phyloP scores from a whole-genome alignment of 2,329 filamentous ascomycete species.

The Pestalotiopsis sp. region DNA sequence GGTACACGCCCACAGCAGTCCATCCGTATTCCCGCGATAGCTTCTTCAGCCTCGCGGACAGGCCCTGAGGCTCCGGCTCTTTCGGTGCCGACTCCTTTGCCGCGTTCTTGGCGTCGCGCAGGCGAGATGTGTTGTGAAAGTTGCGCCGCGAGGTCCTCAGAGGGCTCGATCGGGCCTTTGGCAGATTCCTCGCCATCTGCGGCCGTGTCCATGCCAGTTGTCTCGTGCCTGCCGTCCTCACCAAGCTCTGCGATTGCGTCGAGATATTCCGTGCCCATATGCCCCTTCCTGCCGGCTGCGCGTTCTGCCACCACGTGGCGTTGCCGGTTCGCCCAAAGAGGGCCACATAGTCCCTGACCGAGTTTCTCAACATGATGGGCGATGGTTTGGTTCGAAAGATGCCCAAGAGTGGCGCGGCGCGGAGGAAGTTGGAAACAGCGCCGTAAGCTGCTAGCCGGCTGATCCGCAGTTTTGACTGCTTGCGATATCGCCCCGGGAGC shows the following conservation, averaged over 20 bases:
- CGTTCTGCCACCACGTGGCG: neutral
- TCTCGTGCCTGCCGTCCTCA: neutral
- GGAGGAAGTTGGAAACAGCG: neutral
- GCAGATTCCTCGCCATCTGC: neutral
- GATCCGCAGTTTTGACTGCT: neutral
- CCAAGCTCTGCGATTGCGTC: neutral
- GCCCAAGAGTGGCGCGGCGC: neutral
- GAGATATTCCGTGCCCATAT: neutral
- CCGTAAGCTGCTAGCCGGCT: neutral
- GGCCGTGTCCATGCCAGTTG: neutral
- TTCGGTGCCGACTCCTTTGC: neutral
- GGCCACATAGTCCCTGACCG: conserved; percentile 3
- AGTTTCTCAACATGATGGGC: conserved; percentile 1
- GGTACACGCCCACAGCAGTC: conserved; percentile 89
- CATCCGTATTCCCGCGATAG: conserved; percentile 93
- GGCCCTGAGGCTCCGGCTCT: conserved; percentile 35
- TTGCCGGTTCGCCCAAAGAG: conserved; percentile 1
- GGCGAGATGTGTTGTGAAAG: conserved; percentile 13
- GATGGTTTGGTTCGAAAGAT: neutral
- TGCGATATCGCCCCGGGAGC: neutral
- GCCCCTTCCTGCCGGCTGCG: neutral
- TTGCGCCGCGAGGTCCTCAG: conserved; percentile 8
- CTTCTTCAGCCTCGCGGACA: conserved; percentile 77
- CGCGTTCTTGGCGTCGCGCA: conserved; percentile 5
- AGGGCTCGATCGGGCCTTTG: neutral